phyloP scores from a whole-genome alignment of 768 basidiomycete species.

The Leccinum uliginosum region DNA sequence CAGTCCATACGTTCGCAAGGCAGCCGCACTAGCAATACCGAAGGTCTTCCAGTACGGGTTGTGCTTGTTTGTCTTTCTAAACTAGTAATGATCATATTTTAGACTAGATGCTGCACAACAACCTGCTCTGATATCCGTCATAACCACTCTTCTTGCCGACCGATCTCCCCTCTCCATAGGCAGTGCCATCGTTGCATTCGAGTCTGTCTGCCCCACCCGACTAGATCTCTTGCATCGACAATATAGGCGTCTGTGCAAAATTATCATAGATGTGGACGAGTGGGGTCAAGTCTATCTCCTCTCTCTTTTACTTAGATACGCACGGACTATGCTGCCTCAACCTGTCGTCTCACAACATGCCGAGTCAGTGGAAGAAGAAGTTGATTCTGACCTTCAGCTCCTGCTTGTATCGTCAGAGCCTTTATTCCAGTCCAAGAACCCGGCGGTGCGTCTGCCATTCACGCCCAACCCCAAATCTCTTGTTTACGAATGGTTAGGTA shows the following conservation, averaged over 20 bases:
- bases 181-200: slow-evolving; percentile 80
- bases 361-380: slow-evolving; percentile 44
- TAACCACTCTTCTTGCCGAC: slow-evolving; percentile 63
- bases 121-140: slow-evolving; percentile 61
- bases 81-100: slow-evolving; percentile 5
- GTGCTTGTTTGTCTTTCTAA: slow-evolving; percentile 8
- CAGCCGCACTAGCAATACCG: slow-evolving; percentile 84
- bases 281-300: slow-evolving; percentile 91
- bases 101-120: slow-evolving; percentile 77
- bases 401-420: slow-evolving; percentile 70
- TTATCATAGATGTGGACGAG: slow-evolving; percentile 90
- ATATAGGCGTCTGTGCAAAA: slow-evolving; percentile 76
- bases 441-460: slow-evolving; percentile 55
- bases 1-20: slow-evolving; percentile 93
- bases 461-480: neutral
- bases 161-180: slow-evolving; percentile 86
- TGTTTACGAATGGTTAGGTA: slow-evolving; percentile 46
- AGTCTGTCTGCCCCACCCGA: slow-evolving; percentile 79
- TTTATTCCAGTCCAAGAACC: slow-evolving; percentile 80
- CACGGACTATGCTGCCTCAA: slow-evolving; percentile 73
- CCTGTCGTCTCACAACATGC: slow-evolving; percentile 38
- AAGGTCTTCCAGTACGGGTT: slow-evolving; percentile 71
- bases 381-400: slow-evolving; percentile 76
- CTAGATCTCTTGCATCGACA: slow-evolving; percentile 87
- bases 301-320: slow-evolving; percentile 77